Base-by-base conservation (phyloP, 2,329 filamentous ascomycete species). In the Cercospora canescens region DNA sequence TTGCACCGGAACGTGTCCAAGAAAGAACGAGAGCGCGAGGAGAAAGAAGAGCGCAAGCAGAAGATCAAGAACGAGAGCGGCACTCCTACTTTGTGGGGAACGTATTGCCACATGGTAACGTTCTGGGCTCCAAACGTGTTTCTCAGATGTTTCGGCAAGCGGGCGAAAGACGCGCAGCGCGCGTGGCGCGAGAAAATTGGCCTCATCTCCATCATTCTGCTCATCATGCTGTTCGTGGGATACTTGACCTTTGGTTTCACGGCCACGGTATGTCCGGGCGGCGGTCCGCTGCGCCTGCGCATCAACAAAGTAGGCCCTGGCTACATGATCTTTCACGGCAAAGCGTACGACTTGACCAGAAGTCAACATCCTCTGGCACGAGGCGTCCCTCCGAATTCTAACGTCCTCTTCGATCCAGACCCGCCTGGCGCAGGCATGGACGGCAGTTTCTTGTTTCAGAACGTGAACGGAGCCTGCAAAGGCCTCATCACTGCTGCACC, bases 181-280 rank as follows among this genome's bases (percentile, higher is more conserved):
- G 95, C 95, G 2, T 99, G 95, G 95, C 88, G 95, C 71, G 95
- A 99, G 78, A 99, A 99, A 85, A 96, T 99, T 84, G 95, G 95
- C 2, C 82, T 99, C 65, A 92, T 97, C 81, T 97, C 94, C 80
- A 89, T 99, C 76, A 99, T 99, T 76, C 76, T 97, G 34, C 76
- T 90, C 67, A 94, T 98, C 76, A 96, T 94, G 84, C 86, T 88
- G 9, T 88, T 94, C 75, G 94, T 99, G 56, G 95, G 95, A 76
- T 99, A 94, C 81, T 83, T 99, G 62, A 99, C 95, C 0, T 99
- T 99, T 75, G 95, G 95, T 52, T 99, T 99, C 80, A 98, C 92
- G 4, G 87, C 91, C 67, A 89, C 89, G 4, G 95, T 99, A 18
- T 99, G 95, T 78, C 88, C 91, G 16, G 79, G 81, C 2, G 89